These are phyloP conservation scores for Cetradonia linearis DNA, from an alignment of 495 filamentous ascomycete species.

Conservation along the genomic window DNA sequence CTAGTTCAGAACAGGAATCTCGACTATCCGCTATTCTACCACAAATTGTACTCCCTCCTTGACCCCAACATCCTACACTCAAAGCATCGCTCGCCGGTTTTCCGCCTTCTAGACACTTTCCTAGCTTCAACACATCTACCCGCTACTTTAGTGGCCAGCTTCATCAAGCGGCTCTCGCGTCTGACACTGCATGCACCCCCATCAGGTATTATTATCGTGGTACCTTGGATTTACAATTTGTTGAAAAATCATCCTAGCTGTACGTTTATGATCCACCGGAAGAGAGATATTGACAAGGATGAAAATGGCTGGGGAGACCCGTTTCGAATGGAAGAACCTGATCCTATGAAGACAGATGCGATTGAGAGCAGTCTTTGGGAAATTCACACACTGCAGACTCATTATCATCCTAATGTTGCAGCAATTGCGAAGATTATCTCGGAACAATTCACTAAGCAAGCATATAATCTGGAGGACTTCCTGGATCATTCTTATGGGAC, in stretches of 20 bases:
- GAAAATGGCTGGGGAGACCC: slow-evolving; percentile 66
- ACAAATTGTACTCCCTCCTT: slow-evolving; percentile 83
- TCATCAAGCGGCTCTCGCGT: slow-evolving; percentile 83
- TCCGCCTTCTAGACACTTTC: slow-evolving; percentile 86
- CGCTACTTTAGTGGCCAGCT: slow-evolving; percentile 79
- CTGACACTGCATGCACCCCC: slow-evolving; percentile 78
- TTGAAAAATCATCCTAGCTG: slow-evolving; percentile 82
- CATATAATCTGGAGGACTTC: slow-evolving; percentile 90
- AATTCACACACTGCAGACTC: slow-evolving; percentile 73
- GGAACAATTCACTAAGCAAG: slow-evolving; percentile 94
- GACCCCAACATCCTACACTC: slow-evolving; percentile 81
- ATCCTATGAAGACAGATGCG: slow-evolving; percentile 77
- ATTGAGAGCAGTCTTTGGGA: slow-evolving; percentile 96
- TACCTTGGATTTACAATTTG: slow-evolving; percentile 93
- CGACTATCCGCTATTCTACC: slow-evolving; percentile 92
- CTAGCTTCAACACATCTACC: slow-evolving; percentile 89
- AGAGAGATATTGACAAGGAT: slow-evolving; percentile 37
- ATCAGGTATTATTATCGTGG: slow-evolving; percentile 71
- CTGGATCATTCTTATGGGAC: slow-evolving; percentile 87
- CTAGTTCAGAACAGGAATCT: slow-evolving; percentile 88
- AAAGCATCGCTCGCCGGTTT: slow-evolving; percentile 85
- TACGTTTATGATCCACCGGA: slow-evolving; percentile 91
- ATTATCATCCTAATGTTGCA: slow-evolving; percentile 96
- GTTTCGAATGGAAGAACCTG: slow-evolving; percentile 60
- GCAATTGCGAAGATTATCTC: slow-evolving; percentile 87